Conservation (phyloP, 176 grass and related monocot species). For the Aegilops longissima region DNA sequence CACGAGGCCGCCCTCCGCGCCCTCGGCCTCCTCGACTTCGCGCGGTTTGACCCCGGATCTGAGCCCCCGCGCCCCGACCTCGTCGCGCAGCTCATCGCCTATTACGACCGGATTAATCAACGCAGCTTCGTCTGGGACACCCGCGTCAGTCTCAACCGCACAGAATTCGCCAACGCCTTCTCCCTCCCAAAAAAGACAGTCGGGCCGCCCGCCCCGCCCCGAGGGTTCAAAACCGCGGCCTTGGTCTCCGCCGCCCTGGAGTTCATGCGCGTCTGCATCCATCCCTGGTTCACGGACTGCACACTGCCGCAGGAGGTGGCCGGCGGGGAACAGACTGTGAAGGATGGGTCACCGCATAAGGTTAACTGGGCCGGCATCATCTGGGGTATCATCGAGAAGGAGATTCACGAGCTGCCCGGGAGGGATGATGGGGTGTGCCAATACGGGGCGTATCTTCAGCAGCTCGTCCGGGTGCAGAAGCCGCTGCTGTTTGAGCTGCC, state of each 20-base stretch:
- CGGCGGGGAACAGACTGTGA: constrained; percentile 54
- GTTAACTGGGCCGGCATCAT: constrained; percentile 80
- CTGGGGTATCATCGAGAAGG: constrained; percentile 86
- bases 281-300: constrained; percentile 64
- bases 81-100: constrained; percentile 55
- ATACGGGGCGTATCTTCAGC: constrained; percentile 70
- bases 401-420: constrained; percentile 59
- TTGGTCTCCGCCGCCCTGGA: constrained; percentile 38
- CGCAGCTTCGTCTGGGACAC: constrained; percentile 66
- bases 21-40: constrained; percentile 73
- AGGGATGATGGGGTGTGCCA: constrained; percentile 54
- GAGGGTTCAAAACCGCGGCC: constrained; percentile 30
- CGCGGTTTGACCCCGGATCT: constrained; percentile 39
- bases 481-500: constrained; percentile 37
- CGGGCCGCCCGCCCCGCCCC: constrained; percentile 3
- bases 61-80: constrained; percentile 55
- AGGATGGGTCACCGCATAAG: constrained; percentile 64
- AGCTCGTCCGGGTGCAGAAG: constrained; percentile 59
- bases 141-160: constrained; percentile 50
- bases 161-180: constrained; percentile 47
- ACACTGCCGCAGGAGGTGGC: constrained; percentile 66
- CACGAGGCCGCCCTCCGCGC: constrained; percentile 62
- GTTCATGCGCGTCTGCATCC: constrained; percentile 62
- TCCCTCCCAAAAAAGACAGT: constrained; percentile 49
- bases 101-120: constrained; percentile 51